A percentile compares a stretch with the other conserved stretches of the same genome.
Evolutionary conservation across 2,329 filamentous ascomycete species (phyloP).

Genomic region (Sporothrix humicola): DNA sequence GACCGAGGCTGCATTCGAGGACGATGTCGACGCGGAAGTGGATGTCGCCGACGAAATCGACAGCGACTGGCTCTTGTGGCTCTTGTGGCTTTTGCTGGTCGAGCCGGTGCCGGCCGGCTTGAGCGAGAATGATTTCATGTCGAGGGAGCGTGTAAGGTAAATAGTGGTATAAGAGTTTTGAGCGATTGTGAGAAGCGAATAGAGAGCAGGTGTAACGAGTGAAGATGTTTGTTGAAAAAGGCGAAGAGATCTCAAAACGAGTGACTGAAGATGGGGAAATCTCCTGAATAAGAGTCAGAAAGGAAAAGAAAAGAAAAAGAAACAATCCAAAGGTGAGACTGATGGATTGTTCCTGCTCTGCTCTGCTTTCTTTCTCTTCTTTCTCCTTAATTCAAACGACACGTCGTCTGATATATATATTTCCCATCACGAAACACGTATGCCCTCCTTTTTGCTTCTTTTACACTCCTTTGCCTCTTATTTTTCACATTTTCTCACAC

Average conservation of each 20-base stretch:
- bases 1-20: neutral
- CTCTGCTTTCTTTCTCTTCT: neutral
- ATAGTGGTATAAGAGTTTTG: neutral
- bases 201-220: slow-evolving; percentile 4
- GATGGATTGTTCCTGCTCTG: neutral
- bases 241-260: neutral
- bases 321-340: neutral
- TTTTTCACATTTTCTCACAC: neutral
- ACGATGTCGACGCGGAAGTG: neutral
- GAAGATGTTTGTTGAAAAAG: neutral
- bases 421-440: slow-evolving; percentile 13
- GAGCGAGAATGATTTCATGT: slow-evolving; percentile 11
- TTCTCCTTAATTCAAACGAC: slow-evolving; percentile 13
- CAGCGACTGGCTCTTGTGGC: slow-evolving; percentile 7
- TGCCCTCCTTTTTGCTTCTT: neutral
- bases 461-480: too few species aligned
- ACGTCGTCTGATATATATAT: slow-evolving; percentile 22
- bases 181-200: neutral
- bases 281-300: neutral
- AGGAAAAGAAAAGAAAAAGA: neutral
- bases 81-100: slow-evolving; percentile 26
- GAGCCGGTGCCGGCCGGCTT: slow-evolving; percentile 29
- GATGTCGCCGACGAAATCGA: slow-evolving; percentile 15
- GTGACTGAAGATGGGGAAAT: neutral
- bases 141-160: neutral